Conservation (phyloP, 371 early-diverging fungal genomes). For the Rhizomucor miehei region DNA sequence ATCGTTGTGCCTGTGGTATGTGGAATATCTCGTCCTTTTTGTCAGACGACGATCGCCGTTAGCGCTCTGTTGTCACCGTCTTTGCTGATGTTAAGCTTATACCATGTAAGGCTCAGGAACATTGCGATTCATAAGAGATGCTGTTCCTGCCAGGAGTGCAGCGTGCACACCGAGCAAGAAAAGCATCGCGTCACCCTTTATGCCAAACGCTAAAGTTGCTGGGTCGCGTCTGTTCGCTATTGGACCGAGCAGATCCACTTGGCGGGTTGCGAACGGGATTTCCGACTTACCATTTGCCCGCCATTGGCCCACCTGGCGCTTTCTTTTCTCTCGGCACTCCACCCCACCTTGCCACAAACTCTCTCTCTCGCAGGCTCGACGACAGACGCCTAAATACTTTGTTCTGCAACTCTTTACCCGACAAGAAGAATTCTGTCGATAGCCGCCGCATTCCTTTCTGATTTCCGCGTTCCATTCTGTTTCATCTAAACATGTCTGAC, state of each 20-base stretch:
- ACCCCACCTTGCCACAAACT: neutral
- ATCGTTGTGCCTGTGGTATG: constrained; percentile 85
- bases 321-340: too few relatives aligned
- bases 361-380: neutral
- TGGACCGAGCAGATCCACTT: neutral
- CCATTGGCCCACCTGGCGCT: too few relatives aligned
- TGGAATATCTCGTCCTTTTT: constrained; percentile 93
- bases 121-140: constrained; percentile 25
- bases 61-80: neutral
- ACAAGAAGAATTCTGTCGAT: constrained; percentile 1
- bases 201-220: too few relatives aligned
- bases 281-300: too few relatives aligned
- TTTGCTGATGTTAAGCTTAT: constrained; percentile 2
- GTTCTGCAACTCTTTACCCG: neutral
- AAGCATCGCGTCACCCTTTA: constrained; percentile 1
- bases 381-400: neutral
- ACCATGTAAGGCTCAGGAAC: constrained; percentile 66
- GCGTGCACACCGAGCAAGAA: constrained; percentile 13
- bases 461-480: constrained; percentile 1
- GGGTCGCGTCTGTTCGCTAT: too few relatives aligned
- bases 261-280: too few relatives aligned
- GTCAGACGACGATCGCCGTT: neutral
- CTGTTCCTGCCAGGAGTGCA: constrained; percentile 14
- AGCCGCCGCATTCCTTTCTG: constrained; percentile 4
- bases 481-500: constrained; percentile 19